A percentile compares a stretch with the other conserved stretches of the same genome.
Evolutionary conservation across 805 yeast genomes (phyloP).

Genomic region (Diddensiella caesifluorescens): DNA sequence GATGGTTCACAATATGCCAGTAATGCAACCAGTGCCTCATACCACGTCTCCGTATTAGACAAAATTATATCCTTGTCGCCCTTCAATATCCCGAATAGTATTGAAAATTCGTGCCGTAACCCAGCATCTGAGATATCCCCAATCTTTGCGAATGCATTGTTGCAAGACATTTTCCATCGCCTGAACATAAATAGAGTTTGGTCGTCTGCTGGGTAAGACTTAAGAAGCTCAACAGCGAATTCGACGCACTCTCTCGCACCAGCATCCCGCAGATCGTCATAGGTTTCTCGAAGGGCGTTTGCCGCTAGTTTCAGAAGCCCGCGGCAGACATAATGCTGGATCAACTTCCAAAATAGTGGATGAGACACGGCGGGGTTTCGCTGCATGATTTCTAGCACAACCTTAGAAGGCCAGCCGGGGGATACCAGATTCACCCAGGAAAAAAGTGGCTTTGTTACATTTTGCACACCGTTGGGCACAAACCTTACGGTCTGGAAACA

Average conservation of each 20-base stretch:
- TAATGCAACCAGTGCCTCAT: slow-evolving; percentile 29
- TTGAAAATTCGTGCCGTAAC: slow-evolving; percentile 19
- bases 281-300: slow-evolving; percentile 9
- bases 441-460: slow-evolving; percentile 22
- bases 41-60: slow-evolving; percentile 28
- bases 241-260: slow-evolving; percentile 14
- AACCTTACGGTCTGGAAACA: slow-evolving; percentile 25
- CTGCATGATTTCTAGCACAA: slow-evolving; percentile 17
- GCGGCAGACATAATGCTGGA: slow-evolving; percentile 16
- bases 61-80: slow-evolving; percentile 29
- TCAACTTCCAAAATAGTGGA: slow-evolving; percentile 17
- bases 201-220: slow-evolving; percentile 26
- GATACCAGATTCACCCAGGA: slow-evolving; percentile 29
- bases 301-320: slow-evolving; percentile 16
- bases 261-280: slow-evolving; percentile 1
- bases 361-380: slow-evolving; percentile 15
- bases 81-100: slow-evolving; percentile 24
- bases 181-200: slow-evolving; percentile 18
- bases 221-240: slow-evolving; percentile 19
- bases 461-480: slow-evolving; percentile 6
- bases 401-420: slow-evolving; percentile 19
- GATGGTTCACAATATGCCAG: slow-evolving; percentile 29
- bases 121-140: slow-evolving; percentile 18
- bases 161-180: slow-evolving; percentile 27
- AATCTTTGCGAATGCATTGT: slow-evolving; percentile 19